Evolutionary conservation across 805 yeast genomes (phyloP).

Genomic region (Metschnikowia arizonensis): DNA sequence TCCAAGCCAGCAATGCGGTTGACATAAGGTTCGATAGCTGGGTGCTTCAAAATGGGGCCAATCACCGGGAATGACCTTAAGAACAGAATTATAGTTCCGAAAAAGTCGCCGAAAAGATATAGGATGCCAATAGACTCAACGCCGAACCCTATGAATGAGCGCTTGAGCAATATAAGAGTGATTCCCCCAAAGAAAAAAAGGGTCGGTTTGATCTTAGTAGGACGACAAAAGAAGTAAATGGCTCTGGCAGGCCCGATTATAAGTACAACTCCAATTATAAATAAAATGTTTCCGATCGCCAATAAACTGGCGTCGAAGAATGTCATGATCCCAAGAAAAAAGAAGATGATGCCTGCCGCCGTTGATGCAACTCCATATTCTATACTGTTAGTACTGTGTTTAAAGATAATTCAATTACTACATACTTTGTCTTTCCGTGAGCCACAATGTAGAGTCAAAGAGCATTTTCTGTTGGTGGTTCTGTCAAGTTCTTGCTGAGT

Average conservation of each 20-base stretch:
- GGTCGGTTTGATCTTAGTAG: constrained; percentile 82
- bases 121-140: constrained; percentile 87
- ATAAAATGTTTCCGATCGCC: constrained; percentile 83
- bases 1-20: constrained; percentile 42
- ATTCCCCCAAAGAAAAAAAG: constrained; percentile 76
- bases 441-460: constrained; percentile 46
- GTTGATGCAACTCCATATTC: constrained; percentile 93
- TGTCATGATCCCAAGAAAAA: constrained; percentile 76
- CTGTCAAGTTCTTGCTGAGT: neutral
- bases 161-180: constrained; percentile 63
- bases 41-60: constrained; percentile 80
- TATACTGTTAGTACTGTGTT: constrained; percentile 27
- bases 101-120: constrained; percentile 85
- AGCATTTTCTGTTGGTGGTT: constrained; percentile 11
- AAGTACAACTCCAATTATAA: constrained; percentile 75
- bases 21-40: constrained; percentile 69
- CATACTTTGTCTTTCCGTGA: constrained; percentile 72
- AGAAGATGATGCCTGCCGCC: constrained; percentile 75
- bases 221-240: constrained; percentile 76
- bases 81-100: constrained; percentile 82
- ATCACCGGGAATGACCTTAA: constrained; percentile 82
- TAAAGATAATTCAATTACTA: constrained; percentile 11
- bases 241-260: constrained; percentile 89
- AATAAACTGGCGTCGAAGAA: constrained; percentile 85
- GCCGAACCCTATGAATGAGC: constrained; percentile 80